Conservation (phyloP, 352 stramenopile genomes). For the Pythium utonaiense region DNA sequence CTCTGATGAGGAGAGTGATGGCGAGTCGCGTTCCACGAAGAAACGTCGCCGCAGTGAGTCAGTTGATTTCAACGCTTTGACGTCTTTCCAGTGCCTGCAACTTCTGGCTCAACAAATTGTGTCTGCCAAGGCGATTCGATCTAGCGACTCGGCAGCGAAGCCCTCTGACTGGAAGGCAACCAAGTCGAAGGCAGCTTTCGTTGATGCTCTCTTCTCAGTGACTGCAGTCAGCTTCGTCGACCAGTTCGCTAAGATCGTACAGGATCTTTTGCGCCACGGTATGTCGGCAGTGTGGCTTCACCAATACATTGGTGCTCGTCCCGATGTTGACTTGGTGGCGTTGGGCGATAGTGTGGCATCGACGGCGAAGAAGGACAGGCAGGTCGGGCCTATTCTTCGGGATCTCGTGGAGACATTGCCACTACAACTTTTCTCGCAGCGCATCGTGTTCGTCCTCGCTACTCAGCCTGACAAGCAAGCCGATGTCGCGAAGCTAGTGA, state of each 20-base stretch:
- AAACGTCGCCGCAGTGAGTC: constrained; percentile 20
- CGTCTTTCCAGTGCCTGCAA: constrained; percentile 12
- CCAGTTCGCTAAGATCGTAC: constrained; percentile 10
- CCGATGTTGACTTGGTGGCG: constrained; percentile 40
- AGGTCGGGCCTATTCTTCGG: constrained; percentile 6
- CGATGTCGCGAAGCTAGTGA: neutral
- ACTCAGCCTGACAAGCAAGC: neutral
- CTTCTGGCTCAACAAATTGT: constrained; percentile 3
- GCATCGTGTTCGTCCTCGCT: constrained; percentile 13
- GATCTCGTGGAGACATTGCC: constrained; percentile 11
- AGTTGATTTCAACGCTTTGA: constrained; percentile 8
- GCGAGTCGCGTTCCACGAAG: constrained; percentile 7
- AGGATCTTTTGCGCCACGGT: constrained; percentile 11
- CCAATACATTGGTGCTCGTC: constrained; percentile 48
- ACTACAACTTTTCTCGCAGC: constrained; percentile 12
- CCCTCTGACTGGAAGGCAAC: neutral
- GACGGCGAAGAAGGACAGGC: constrained; percentile 25
- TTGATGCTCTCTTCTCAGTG: constrained; percentile 2
- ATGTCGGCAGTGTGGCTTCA: constrained; percentile 35
- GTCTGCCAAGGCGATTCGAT: neutral
- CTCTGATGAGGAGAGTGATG: neutral
- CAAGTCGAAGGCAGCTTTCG: constrained; percentile 1
- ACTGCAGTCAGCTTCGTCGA: constrained; percentile 7
- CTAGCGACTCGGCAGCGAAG: neutral
- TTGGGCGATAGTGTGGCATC: constrained; percentile 9